Percentiles rank a stretch among this genome's conserved stretches.
Evolutionary conservation across 177 flowering plant species (phyloP).

Genomic region (Tripterygium wilfordii): DNA sequence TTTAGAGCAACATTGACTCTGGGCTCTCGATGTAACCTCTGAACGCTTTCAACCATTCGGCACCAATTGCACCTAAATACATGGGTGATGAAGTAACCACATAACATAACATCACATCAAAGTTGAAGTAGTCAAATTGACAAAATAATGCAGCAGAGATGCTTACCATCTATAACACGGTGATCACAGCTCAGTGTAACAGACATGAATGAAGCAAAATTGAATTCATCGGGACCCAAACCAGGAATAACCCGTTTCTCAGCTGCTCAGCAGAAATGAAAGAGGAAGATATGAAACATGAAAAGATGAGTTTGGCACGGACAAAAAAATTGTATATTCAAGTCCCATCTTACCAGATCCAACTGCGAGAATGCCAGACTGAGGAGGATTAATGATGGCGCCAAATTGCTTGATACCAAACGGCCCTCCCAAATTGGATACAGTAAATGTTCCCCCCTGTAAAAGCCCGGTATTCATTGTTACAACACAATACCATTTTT

Average conservation of each 20-base stretch:
- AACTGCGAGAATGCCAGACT: slow-evolving; percentile 91
- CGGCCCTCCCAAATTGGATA: slow-evolving; percentile 90
- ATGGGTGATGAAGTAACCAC: background rate
- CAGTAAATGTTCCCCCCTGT: slow-evolving; percentile 98
- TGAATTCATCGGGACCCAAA: slow-evolving; percentile 46
- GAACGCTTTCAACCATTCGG: slow-evolving; percentile 90
- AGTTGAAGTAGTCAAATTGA: background rate
- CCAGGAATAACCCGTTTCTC: slow-evolving; percentile 89
- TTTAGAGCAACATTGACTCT: slow-evolving; percentile 81
- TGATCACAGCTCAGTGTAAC: slow-evolving; percentile 97
- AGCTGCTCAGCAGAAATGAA: no score
- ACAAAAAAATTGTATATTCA: background rate
- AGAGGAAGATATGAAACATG: no score
- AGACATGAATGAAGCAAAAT: slow-evolving; percentile 82
- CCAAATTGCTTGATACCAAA: slow-evolving; percentile 96
- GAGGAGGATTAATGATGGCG: slow-evolving; percentile 96
- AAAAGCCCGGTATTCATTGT: no score
- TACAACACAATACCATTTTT: no score
- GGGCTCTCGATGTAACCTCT: slow-evolving; percentile 93
- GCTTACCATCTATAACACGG: slow-evolving; percentile 91
- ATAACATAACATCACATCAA: background rate
- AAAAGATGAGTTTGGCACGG: no score
- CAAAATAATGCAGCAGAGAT: background rate
- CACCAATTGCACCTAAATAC: slow-evolving; percentile 90
- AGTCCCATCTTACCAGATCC: slow-evolving; percentile 68